Percentiles rank a stretch among this genome's conserved stretches.
Conservation (phyloP, 2,329 filamentous ascomycete species). For the Alternaria rosae region DNA sequence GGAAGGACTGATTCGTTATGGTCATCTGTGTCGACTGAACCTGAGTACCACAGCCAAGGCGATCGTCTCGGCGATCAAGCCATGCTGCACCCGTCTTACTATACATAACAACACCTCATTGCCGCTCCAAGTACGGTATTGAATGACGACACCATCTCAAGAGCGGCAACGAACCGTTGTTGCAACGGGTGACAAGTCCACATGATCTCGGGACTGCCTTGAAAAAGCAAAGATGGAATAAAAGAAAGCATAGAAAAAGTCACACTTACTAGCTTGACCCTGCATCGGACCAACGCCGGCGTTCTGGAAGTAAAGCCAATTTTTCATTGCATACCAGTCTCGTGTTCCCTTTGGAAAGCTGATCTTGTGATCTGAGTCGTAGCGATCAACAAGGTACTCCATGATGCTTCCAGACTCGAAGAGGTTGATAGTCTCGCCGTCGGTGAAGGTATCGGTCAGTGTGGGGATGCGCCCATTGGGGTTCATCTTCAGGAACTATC, state of each 20-base stretch:
- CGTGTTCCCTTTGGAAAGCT: constrained; percentile 75
- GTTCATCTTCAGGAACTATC: constrained; percentile 83
- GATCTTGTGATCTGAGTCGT: constrained; percentile 83
- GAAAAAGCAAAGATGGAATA: neutral
- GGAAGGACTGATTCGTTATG: neutral
- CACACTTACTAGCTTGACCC: constrained; percentile 65
- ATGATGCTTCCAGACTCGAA: constrained; percentile 88
- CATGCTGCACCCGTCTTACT: neutral
- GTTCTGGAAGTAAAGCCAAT: constrained; percentile 76
- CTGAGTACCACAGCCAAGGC: neutral
- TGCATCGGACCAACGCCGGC: constrained; percentile 85
- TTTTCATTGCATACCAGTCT: constrained; percentile 81
- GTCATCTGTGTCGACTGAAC: neutral
- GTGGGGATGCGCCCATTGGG: constrained; percentile 93
- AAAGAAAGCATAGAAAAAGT: neutral
- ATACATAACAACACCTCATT: neutral
- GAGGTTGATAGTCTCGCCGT: constrained; percentile 75
- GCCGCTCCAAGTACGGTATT: neutral
- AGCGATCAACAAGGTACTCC: constrained; percentile 82
- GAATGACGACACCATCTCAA: neutral
- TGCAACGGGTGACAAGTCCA: neutral
- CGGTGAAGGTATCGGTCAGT: constrained; percentile 75
- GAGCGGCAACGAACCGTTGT: neutral
- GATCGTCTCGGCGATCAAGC: neutral
- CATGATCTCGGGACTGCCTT: neutral